Conservation (phyloP, 148 eudicot genomes). For the Chenopodium album region DNA sequence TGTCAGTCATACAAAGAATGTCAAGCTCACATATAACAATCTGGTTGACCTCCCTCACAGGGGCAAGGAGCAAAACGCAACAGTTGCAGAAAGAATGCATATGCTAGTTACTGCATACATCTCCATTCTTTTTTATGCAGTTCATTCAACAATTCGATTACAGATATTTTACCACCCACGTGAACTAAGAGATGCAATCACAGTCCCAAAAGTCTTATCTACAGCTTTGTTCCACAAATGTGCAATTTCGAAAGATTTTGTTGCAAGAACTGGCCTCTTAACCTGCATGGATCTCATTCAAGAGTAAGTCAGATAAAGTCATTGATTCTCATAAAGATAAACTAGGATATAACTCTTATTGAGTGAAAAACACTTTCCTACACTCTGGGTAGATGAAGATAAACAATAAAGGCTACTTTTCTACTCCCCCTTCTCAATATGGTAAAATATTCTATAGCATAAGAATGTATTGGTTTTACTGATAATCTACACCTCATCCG, state of each 20-base stretch:
- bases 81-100: conserved; percentile 1
- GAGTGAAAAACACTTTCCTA: neutral
- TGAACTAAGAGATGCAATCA: conserved; percentile 59
- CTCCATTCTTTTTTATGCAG: neutral
- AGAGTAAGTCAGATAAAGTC: neutral
- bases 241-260: conserved; percentile 45
- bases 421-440: neutral
- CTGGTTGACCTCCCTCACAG: neutral
- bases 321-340: neutral
- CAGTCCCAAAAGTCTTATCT: conserved; percentile 56
- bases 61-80: neutral
- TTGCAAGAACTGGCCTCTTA: conserved; percentile 42
- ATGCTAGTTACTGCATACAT: neutral
- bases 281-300: conserved; percentile 37
- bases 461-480: neutral
- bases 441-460: neutral
- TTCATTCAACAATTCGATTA: neutral
- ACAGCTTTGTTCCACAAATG: conserved; percentile 76
- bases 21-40: conserved; percentile 8
- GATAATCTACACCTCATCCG: neutral
- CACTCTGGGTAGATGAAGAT: neutral
- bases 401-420: neutral
- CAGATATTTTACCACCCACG: conserved; percentile 59
- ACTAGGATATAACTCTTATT: neutral
- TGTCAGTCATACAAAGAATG: neutral